Evolutionary conservation across 192 early-diverging fungal genomes (phyloP).

Genomic region (Mortierella claussenii): DNA sequence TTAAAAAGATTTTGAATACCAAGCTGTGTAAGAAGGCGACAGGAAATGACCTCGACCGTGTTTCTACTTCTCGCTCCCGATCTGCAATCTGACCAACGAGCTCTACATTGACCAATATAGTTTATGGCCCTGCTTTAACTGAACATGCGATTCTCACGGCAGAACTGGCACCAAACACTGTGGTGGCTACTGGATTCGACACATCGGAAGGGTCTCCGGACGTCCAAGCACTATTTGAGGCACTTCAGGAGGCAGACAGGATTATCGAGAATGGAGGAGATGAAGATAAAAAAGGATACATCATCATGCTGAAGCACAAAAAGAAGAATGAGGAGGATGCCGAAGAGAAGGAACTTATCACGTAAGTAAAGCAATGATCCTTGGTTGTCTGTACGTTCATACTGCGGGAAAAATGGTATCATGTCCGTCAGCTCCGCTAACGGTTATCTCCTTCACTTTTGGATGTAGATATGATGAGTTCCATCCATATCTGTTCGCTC

Average conservation of each 20-base stretch:
- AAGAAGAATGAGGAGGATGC: constrained; percentile 53
- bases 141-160: constrained; percentile 84
- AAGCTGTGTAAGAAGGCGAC: constrained; percentile 59
- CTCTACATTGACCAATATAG: constrained; percentile 27
- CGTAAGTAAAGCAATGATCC: constrained; percentile 22
- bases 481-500: constrained; percentile 76
- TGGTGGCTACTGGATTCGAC: constrained; percentile 71
- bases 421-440: background rate
- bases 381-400: too few species aligned
- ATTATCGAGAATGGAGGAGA: constrained; percentile 65
- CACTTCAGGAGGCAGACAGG: constrained; percentile 78
- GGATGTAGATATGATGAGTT: constrained; percentile 71
- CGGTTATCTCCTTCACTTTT: background rate
- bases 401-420: too few species aligned
- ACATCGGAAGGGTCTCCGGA: constrained; percentile 64
- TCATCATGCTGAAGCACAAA: constrained; percentile 62
- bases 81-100: background rate
- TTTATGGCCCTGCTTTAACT: constrained; percentile 88
- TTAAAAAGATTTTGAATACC: constrained; percentile 75
- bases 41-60: too few species aligned
- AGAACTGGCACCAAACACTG: constrained; percentile 69
- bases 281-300: constrained; percentile 64
- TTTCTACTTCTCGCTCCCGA: too few species aligned
- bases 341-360: constrained; percentile 49
- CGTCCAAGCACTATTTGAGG: constrained; percentile 66